A percentile compares a stretch with the other conserved stretches of the same genome.
Evolutionary conservation across 140 eudicot species (phyloP).

Genomic region (Flaveria floridana): DNA sequence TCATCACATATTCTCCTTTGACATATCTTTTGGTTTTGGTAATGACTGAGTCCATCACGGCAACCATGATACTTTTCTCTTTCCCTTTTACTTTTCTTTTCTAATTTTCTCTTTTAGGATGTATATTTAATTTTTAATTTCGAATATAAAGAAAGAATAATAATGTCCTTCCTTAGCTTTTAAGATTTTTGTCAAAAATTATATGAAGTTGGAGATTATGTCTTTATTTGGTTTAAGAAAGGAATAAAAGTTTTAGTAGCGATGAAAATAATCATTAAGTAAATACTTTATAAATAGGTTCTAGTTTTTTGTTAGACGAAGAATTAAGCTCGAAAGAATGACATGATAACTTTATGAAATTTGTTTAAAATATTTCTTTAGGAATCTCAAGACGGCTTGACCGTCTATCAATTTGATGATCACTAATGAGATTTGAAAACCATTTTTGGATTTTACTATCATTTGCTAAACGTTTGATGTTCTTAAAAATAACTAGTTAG

Average conservation of each 20-base stretch:
- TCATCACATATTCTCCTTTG: conserved; percentile 24
- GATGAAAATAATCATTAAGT: not conserved
- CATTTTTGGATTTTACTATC: no score
- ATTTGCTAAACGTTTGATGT: not conserved
- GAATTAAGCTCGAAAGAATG: not conserved
- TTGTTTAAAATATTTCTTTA: no score
- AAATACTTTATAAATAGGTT: not conserved
- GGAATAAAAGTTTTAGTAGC: not conserved
- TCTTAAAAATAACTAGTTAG: not conserved
- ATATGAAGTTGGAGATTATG: not conserved
- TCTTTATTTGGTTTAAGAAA: conserved; percentile 26
- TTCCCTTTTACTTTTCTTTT: conserved; percentile 19
- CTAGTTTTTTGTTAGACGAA: no score
- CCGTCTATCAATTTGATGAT: no score
- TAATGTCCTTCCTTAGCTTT: not conserved
- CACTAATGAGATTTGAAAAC: no score
- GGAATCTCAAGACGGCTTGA: no score
- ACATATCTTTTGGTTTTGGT: conserved; percentile 37
- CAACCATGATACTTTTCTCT: conserved; percentile 26
- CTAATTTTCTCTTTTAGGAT: conserved; percentile 2
- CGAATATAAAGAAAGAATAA: not conserved
- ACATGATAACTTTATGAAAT: no score
- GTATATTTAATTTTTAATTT: conserved; percentile 6
- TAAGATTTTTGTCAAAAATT: not conserved
- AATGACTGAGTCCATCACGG: conserved; percentile 25